Conservation (phyloP, 352 stramenopile genomes). For the Phytophthora colocasiae region DNA sequence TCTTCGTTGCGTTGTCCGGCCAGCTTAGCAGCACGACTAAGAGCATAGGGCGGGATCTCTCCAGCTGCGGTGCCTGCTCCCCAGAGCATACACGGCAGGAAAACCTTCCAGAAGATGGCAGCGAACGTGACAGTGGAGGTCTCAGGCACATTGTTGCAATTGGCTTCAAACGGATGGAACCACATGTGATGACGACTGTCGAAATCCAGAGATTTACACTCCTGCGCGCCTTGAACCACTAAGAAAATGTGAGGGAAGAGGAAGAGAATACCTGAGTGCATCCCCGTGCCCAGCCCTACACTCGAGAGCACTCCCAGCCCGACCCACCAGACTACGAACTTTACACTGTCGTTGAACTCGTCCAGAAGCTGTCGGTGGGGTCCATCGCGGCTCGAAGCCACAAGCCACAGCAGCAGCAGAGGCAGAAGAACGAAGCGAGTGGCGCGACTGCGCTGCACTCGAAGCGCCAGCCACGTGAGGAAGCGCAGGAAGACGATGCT, state of each 20-base stretch:
- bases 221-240: constrained; percentile 88
- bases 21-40: constrained; percentile 88
- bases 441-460: constrained; percentile 68
- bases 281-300: constrained; percentile 93
- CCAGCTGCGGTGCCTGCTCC: constrained; percentile 93
- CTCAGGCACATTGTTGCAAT: constrained; percentile 56
- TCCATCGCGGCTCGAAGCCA: constrained; percentile 71
- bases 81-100: constrained; percentile 92
- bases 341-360: constrained; percentile 82
- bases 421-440: constrained; percentile 85
- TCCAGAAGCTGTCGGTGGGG: constrained; percentile 78
- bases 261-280: constrained; percentile 96
- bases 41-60: constrained; percentile 94
- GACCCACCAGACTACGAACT: constrained; percentile 95
- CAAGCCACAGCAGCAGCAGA: constrained; percentile 70
- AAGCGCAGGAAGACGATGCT: constrained; percentile 79
- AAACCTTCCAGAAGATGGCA: constrained; percentile 92
- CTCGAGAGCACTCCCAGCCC: constrained; percentile 94
- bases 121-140: constrained; percentile 75
- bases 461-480: constrained; percentile 70
- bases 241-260: constrained; percentile 96
- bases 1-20: constrained; percentile 90
- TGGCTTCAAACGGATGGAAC: constrained; percentile 87
- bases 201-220: constrained; percentile 90
- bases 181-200: constrained; percentile 91